Evolutionary conservation across 2,329 filamentous ascomycete genomes (phyloP).

Genomic region (Cercospora sp.): DNA sequence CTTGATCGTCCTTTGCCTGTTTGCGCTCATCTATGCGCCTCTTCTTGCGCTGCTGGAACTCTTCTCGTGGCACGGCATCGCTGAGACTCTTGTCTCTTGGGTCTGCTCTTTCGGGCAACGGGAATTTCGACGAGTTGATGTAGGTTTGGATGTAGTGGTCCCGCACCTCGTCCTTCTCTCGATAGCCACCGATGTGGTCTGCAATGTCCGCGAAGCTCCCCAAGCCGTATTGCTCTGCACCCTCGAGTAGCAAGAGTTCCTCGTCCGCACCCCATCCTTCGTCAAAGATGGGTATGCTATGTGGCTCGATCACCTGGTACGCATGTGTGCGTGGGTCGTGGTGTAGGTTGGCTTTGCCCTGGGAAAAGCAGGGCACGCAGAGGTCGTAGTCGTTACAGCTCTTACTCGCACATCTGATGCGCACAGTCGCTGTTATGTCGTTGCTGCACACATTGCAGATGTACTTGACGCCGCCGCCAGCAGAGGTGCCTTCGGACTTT

Average conservation of each 20-base stretch:
- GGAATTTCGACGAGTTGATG: slow-evolving; percentile 79
- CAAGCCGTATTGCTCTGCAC: slow-evolving; percentile 91
- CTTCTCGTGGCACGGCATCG: slow-evolving; percentile 80
- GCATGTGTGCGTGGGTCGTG: slow-evolving; percentile 86
- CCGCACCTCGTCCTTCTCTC: slow-evolving; percentile 90
- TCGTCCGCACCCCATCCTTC: slow-evolving; percentile 96
- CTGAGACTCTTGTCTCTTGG: slow-evolving; percentile 77
- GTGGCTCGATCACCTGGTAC: slow-evolving; percentile 94
- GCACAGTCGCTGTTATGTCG: slow-evolving; percentile 95
- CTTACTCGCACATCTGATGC: slow-evolving; percentile 84
- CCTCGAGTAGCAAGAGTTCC: slow-evolving; percentile 88
- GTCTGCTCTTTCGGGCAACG: slow-evolving; percentile 81
- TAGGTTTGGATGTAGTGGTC: slow-evolving; percentile 92
- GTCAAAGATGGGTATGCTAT: slow-evolving; percentile 95
- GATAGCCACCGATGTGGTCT: slow-evolving; percentile 94
- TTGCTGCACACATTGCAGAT: slow-evolving; percentile 96
- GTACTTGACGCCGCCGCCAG: slow-evolving; percentile 67
- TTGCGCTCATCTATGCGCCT: slow-evolving; percentile 86
- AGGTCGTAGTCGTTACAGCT: slow-evolving; percentile 93
- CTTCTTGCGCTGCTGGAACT: slow-evolving; percentile 92
- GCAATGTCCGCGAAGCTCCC: slow-evolving; percentile 98
- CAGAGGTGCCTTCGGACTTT: slow-evolving; percentile 27
- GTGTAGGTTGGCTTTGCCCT: slow-evolving; percentile 74
- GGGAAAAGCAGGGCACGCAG: slow-evolving; percentile 90
- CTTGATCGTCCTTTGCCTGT: slow-evolving; percentile 79